Evolutionary conservation across 2,329 filamentous ascomycete species (phyloP), one percentile per base, ranked within the genome.

Genomic region (Colletotrichum higginsianum): DNA sequence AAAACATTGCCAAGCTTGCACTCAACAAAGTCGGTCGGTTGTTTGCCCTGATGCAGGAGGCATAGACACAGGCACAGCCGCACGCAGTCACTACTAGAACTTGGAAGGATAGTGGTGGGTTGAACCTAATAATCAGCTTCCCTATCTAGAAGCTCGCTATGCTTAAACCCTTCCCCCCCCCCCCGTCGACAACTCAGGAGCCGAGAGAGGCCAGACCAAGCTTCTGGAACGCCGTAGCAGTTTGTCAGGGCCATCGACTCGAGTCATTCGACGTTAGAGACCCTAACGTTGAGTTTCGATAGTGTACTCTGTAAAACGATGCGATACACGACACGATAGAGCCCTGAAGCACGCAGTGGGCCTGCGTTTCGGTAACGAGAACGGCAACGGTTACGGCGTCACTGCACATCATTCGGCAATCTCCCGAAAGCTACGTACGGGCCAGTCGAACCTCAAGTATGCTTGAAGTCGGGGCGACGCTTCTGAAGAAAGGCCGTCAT

Each of bases 401-500:
- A 56, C 53, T 38, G 23, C 57, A 23, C 13, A 7, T 49, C 21
- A 35, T 35, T 13, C 40, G 49, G 49, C 30, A 49, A 50, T 52
- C 60, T 63, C 44, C 47, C 61, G 47, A 62, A 62, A 64, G 35
- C 15, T n/a, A 71, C 56, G 55, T 56, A 42, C 42, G 23, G 38
- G 50, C 52, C 40, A 67, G 44, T 52, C 64, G 46, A 55, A 60
- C 58, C 8, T 56, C 67, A 71, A 40, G 47, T 44, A 46, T 79
- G 74, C 58, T 76, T 75, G 49, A 77, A 78, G 3, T 71, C 64
- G 9, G 79, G 77, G 30, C 75, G 72, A 58, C 78, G 74, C 76
- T 85, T 85, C 69, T 82, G 78, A 63, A 84, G 71, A 73, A 85
- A 85, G 1, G 82, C 83, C 47, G 78, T 76, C 65, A 84, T 81